A percentile compares a stretch with the other conserved stretches of the same genome.
phyloP scores from a whole-genome alignment of 768 basidiomycete genomes.

The Suillus plorans region DNA sequence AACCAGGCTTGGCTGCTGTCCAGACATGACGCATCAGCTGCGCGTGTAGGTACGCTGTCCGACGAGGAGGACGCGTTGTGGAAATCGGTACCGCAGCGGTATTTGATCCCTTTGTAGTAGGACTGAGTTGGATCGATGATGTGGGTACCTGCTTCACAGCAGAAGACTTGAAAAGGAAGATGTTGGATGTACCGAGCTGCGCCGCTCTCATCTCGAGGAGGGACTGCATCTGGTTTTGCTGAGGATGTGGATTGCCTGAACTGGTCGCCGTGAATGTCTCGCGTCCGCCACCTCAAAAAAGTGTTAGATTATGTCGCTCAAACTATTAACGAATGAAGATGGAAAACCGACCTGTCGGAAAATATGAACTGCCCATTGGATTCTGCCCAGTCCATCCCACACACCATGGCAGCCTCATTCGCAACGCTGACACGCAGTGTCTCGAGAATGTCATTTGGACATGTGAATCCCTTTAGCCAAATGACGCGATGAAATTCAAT shows the following conservation, averaged over 20 bases:
- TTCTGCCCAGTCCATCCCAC: slow-evolving; percentile 99
- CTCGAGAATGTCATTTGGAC: slow-evolving; percentile 96
- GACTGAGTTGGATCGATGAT: slow-evolving; percentile 94
- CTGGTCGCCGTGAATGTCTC: slow-evolving; percentile 97
- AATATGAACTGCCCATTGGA: slow-evolving; percentile 97
- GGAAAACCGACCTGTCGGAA: slow-evolving; percentile 76
- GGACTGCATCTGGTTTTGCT: slow-evolving; percentile 85
- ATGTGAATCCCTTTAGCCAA: slow-evolving; percentile 99
- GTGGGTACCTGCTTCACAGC: slow-evolving; percentile 97
- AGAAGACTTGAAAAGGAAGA: slow-evolving; percentile 97
- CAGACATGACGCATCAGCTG: slow-evolving; percentile 83
- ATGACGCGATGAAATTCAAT: slow-evolving; percentile 89
- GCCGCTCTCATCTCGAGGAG: slow-evolving; percentile 84
- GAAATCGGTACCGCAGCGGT: slow-evolving; percentile 79
- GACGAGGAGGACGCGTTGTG: slow-evolving; percentile 74
- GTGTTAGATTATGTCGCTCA: slow-evolving; percentile 3
- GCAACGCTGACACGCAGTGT: slow-evolving; percentile 86
- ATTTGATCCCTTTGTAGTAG: slow-evolving; percentile 87
- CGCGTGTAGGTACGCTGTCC: slow-evolving; percentile 52
- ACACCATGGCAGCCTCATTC: slow-evolving; percentile 97
- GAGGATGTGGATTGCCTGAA: slow-evolving; percentile 97
- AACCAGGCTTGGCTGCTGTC: slow-evolving; percentile 99
- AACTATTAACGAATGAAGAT: slow-evolving; percentile 2
- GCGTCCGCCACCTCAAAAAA: slow-evolving; percentile 81
- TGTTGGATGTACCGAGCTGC: slow-evolving; percentile 85